phyloP scores from a whole-genome alignment of 2,329 filamentous ascomycete genomes.

The Clarireedia hainanense region DNA sequence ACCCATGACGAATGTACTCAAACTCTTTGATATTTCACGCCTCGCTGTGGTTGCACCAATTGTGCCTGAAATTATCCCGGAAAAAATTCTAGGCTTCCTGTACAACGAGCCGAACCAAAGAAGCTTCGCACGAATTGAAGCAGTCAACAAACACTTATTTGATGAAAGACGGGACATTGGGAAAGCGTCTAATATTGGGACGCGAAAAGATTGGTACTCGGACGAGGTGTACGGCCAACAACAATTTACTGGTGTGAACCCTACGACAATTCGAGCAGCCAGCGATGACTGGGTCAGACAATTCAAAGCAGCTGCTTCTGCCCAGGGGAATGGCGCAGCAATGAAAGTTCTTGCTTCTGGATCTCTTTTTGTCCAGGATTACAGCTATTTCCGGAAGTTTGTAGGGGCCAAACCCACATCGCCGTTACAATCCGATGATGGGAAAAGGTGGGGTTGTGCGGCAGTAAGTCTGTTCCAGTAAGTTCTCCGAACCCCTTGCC shows the following conservation, averaged over 20 bases:
- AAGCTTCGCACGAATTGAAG: not conserved
- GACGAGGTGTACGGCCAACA: conserved; percentile 35
- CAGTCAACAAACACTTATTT: not conserved
- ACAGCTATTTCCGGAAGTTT: conserved; percentile 23
- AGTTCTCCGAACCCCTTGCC: conserved; percentile 15
- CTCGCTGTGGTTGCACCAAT: not conserved
- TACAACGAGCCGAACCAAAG: conserved; percentile 5
- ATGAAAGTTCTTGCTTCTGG: conserved; percentile 9
- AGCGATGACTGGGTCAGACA: conserved; percentile 14
- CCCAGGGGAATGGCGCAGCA: not conserved
- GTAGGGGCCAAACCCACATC: conserved; percentile 1
- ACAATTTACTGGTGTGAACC: conserved; percentile 33
- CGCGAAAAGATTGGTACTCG: conserved; percentile 19
- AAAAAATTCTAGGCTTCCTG: conserved; percentile 1
- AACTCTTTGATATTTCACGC: conserved; percentile 4
- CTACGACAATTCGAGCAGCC: conserved; percentile 18
- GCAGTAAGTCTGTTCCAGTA: conserved; percentile 38
- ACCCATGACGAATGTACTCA: not conserved
- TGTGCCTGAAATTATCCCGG: conserved; percentile 2
- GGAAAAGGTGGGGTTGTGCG: conserved; percentile 27
- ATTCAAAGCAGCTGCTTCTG: conserved; percentile 10
- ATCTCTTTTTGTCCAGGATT: conserved; percentile 21
- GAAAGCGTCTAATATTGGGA: conserved; percentile 11
- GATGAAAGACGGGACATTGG: conserved; percentile 4
- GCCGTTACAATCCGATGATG: conserved; percentile 11